phyloP scores from a whole-genome alignment of 2,329 filamentous ascomycete species.

The Scolecobasidium constrictum region DNA sequence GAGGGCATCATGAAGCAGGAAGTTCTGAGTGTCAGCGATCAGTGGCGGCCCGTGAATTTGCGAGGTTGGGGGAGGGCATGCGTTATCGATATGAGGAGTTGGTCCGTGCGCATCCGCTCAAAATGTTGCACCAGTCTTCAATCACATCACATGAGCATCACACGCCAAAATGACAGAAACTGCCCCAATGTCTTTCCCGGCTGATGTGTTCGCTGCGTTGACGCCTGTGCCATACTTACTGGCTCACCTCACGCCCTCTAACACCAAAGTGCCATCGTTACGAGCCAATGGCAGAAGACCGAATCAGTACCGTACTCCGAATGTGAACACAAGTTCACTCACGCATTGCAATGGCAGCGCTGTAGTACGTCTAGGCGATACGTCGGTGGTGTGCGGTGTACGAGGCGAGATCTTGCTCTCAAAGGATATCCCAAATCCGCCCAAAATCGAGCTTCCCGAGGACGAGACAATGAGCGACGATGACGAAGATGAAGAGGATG shows the following conservation, averaged over 20 bases:
- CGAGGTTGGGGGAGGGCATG: too few relatives aligned
- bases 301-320: conserved; percentile 57
- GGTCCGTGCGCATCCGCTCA: too few relatives aligned
- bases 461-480: neutral
- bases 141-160: too few relatives aligned
- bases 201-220: conserved; percentile 76
- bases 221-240: conserved; percentile 83
- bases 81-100: too few relatives aligned
- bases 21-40: too few relatives aligned
- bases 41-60: too few relatives aligned
- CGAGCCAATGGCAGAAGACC: conserved; percentile 75
- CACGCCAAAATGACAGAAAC: too few relatives aligned
- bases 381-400: conserved; percentile 88
- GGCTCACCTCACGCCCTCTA: conserved; percentile 61
- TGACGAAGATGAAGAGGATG: conserved; percentile 2
- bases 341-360: conserved; percentile 86
- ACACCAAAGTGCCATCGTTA: conserved; percentile 39
- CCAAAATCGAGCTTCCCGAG: conserved; percentile 20
- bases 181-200: conserved; percentile 35
- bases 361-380: conserved; percentile 79
- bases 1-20: too few relatives aligned
- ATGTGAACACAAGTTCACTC: conserved; percentile 71
- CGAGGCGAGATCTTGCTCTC: conserved; percentile 74
- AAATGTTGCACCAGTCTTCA: too few relatives aligned
- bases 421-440: conserved; percentile 59